Base-by-base conservation (phyloP, 768 basidiomycete genomes). In the Pisolithus albus region DNA sequence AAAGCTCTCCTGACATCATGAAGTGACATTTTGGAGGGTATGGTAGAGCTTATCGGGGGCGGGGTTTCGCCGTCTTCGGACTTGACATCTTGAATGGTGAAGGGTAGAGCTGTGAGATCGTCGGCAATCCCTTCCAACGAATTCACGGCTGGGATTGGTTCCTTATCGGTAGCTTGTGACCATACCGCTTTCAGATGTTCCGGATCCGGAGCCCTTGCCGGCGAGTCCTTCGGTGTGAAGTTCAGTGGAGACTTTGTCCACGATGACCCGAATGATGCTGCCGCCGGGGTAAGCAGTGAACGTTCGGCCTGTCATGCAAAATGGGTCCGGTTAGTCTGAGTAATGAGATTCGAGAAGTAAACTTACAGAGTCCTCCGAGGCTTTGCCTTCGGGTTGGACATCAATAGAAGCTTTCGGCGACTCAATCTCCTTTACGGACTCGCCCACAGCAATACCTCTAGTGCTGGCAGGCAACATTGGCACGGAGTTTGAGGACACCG, bases 1-100 rank as follows among this genome's bases (percentile, higher is more conserved):
- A 92, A 92, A 19, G 89, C 88, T 52, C 86, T 81, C 11, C 86
- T 89, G 32, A 91, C 88, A 50, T 92, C 90, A 51, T 84, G 82
- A 37, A 85, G 68, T 3, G 88, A 88, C 81, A 90, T 87, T 38
- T 86, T 81, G 16, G 84, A 83, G 23, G 86, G 78, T 13, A 66
- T 60, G 21, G 79, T 73, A 24, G 77, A 69, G 19, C 80, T 72
- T 5, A 77, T 72, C 21, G 85, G 82, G 13, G 87, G 87, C 2
- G 88, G 86, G 2, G 86, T 88, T 64, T 82, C 84, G 18, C 87
- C 89, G 58, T 87, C 88, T 62, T 91, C 89, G 10, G 88, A 87
- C 64, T 91, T 92, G 47, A 90, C 84, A 51, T 92, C 90, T 61
- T 87, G 88, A 32, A 92, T 64, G 5, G 85, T 84, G 66, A 88